phyloP scores from a whole-genome alignment of 2,329 filamentous ascomycete species.

The Bipolaris bicolor region DNA sequence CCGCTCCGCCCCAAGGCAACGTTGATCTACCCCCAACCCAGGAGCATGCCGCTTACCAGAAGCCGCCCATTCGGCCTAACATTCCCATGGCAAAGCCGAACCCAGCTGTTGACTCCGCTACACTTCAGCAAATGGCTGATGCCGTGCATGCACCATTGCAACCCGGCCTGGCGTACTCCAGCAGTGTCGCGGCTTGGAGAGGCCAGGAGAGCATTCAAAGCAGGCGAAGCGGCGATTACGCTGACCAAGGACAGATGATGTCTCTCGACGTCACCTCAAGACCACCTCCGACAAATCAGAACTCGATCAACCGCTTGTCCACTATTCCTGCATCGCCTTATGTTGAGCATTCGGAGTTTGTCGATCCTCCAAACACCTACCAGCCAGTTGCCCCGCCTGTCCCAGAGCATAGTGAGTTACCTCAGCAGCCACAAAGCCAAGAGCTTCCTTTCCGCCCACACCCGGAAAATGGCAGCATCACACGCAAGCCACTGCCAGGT shows the following conservation, averaged over 20 bases:
- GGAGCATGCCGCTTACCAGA: slow-evolving; percentile 73
- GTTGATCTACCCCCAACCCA: slow-evolving; percentile 81
- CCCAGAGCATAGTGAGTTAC: slow-evolving; percentile 44
- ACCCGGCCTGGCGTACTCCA: slow-evolving; percentile 47
- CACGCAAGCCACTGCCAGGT: slow-evolving; percentile 52
- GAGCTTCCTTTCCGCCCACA: slow-evolving; percentile 35
- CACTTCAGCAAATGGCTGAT: slow-evolving; percentile 78
- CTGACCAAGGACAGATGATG: slow-evolving; percentile 29
- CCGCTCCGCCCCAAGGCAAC: slow-evolving; percentile 67
- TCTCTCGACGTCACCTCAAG: slow-evolving; percentile 54
- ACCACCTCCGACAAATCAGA: slow-evolving; percentile 62
- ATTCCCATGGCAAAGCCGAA: slow-evolving; percentile 80
- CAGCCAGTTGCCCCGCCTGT: slow-evolving; percentile 44
- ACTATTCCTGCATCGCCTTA: slow-evolving; percentile 56
- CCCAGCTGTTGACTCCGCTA: slow-evolving; percentile 81
- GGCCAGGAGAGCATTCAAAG: slow-evolving; percentile 40
- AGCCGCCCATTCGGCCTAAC: slow-evolving; percentile 72
- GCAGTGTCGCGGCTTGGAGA: slow-evolving; percentile 51
- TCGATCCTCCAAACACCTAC: slow-evolving; percentile 39
- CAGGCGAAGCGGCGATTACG: slow-evolving; percentile 41
- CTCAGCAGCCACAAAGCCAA: slow-evolving; percentile 28
- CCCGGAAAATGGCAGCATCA: slow-evolving; percentile 37
- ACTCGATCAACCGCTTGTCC: slow-evolving; percentile 48
- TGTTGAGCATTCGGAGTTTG: slow-evolving; percentile 48
- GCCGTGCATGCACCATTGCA: slow-evolving; percentile 62